A percentile compares a stretch with the other conserved stretches of the same genome.
Evolutionary conservation across 2,329 filamentous ascomycete genomes (phyloP).

Genomic region (Neonectria neomacrospora): DNA sequence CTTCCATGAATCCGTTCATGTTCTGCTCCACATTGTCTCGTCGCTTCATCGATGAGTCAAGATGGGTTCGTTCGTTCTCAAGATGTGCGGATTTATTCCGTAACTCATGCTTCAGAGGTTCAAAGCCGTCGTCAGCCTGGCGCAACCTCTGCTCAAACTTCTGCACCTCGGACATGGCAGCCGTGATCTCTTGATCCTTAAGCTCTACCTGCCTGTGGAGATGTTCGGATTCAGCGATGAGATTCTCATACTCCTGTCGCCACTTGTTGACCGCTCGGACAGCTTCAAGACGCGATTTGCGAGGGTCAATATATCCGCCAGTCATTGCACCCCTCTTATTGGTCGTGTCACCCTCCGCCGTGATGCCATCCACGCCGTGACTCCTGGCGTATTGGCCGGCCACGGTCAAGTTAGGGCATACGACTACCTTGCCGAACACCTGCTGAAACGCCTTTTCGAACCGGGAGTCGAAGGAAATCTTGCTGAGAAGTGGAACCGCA

Average conservation of each 20-base stretch:
- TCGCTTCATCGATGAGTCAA: conserved; percentile 74
- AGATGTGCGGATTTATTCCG: conserved; percentile 79
- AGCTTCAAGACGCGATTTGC: conserved; percentile 86
- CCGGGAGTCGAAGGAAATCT: conserved; percentile 79
- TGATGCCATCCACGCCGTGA: conserved; percentile 92
- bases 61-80: conserved; percentile 76
- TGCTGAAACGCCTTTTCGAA: conserved; percentile 92
- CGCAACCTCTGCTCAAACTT: conserved; percentile 83
- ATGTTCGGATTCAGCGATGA: conserved; percentile 71
- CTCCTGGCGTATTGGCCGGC: conserved; percentile 92
- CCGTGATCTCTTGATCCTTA: conserved; percentile 90
- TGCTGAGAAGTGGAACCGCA: conserved; percentile 86
- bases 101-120: conserved; percentile 81
- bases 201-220: conserved; percentile 77
- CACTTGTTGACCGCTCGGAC: conserved; percentile 80
- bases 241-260: conserved; percentile 77
- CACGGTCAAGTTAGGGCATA: conserved; percentile 89
- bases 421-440: conserved; percentile 94
- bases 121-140: conserved; percentile 84
- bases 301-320: conserved; percentile 90
- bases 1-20: conserved; percentile 80
- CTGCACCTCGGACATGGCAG: conserved; percentile 83
- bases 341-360: conserved; percentile 91
- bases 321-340: conserved; percentile 96
- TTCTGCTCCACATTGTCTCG: conserved; percentile 78